phyloP scores from a whole-genome alignment of 83 land plant species.

The Picea abies region DNA sequence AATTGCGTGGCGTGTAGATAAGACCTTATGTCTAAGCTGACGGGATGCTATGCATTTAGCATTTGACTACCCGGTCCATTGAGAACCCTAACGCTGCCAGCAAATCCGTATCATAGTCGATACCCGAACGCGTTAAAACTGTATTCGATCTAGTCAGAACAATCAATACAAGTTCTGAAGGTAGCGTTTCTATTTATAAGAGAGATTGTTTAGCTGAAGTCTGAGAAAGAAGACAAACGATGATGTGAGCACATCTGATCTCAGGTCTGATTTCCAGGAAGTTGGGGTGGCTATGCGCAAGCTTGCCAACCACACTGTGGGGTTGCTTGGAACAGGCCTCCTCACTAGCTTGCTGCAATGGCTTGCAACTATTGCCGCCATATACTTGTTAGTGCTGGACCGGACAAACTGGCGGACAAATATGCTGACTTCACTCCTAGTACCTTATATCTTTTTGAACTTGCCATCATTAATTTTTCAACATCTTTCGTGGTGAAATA shows the following conservation, averaged over 20 bases:
- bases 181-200: too few species aligned
- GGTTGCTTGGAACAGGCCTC: neutral
- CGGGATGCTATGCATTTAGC: too few species aligned
- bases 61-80: too few species aligned
- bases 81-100: too few species aligned
- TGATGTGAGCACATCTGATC: neutral
- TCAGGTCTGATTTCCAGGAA: neutral
- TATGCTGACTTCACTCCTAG: constrained; percentile 76
- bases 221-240: neutral
- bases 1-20: too few species aligned
- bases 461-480: constrained; percentile 64
- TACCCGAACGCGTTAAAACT: too few species aligned
- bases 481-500: constrained; percentile 69
- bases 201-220: too few species aligned
- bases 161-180: too few species aligned
- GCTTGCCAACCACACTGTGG: neutral
- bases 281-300: neutral
- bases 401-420: constrained; percentile 92
- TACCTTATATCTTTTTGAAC: constrained; percentile 85
- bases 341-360: neutral
- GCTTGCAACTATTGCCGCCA: neutral
- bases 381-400: constrained; percentile 76
- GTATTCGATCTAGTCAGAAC: too few species aligned
- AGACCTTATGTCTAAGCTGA: too few species aligned
- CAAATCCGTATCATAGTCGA: too few species aligned